Evolutionary conservation across 306 rosid species (phyloP).

Genomic region (Sechiopsis laciniata): DNA sequence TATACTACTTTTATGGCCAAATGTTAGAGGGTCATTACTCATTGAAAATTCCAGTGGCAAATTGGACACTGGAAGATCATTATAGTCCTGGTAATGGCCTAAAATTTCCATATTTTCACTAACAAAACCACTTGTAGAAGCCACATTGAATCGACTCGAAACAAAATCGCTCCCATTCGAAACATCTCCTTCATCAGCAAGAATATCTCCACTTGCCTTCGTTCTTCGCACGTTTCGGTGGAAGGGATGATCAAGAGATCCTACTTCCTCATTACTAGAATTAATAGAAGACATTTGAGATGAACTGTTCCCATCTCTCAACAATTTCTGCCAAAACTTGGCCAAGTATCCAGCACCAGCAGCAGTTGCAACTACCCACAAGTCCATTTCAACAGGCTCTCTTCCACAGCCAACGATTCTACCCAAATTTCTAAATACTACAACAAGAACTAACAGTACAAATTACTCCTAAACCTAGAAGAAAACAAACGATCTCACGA

Average conservation of each 20-base stretch:
- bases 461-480: conserved; percentile 6
- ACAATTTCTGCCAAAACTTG: conserved; percentile 50
- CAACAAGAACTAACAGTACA: not conserved
- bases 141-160: conserved; percentile 1
- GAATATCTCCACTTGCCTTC: conserved; percentile 2
- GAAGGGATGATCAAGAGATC: conserved; percentile 13
- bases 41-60: conserved; percentile 7
- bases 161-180: conserved; percentile 5
- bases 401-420: conserved; percentile 22
- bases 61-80: conserved; percentile 8
- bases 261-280: conserved; percentile 11
- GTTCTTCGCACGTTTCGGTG: not conserved
- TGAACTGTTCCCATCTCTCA: conserved; percentile 11
- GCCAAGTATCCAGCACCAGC: conserved; percentile 77
- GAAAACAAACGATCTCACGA: not conserved
- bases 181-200: conserved; percentile 24
- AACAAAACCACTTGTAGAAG: conserved; percentile 6
- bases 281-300: conserved; percentile 17
- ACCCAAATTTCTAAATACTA: conserved; percentile 1
- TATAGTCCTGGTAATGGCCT: conserved; percentile 5
- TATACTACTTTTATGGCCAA: conserved; percentile 1
- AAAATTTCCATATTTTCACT: conserved; percentile 17
- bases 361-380: conserved; percentile 77
- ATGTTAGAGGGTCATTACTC: conserved; percentile 7
- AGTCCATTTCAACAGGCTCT: conserved; percentile 52